Percentiles rank a stretch among this genome's conserved stretches.
Conservation (phyloP, 2,329 filamentous ascomycete genomes). For the Ploettnerulaceae sp. region DNA sequence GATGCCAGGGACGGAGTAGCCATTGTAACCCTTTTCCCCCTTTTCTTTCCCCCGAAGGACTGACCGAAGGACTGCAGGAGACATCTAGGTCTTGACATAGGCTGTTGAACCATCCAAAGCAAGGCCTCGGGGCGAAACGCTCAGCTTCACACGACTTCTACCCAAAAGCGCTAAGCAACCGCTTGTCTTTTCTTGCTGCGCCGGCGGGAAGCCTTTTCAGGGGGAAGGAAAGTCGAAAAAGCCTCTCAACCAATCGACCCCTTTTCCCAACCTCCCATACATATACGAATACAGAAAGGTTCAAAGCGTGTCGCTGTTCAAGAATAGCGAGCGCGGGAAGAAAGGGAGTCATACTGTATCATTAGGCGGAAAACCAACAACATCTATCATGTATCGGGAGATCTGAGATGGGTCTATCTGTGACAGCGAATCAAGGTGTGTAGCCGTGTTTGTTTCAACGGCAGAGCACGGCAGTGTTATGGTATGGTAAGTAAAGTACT, state of each 20-base stretch:
- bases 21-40: not conserved
- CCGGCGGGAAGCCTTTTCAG: constrained; percentile 6
- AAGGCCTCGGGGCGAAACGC: not conserved
- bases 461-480: constrained; percentile 8
- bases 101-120: no score
- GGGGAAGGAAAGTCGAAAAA: constrained; percentile 10
- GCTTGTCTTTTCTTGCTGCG: no score
- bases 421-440: constrained; percentile 13
- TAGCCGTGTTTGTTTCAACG: constrained; percentile 15
- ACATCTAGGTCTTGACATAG: no score
- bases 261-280: not conserved
- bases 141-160: constrained; percentile 5
- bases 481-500: not conserved
- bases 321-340: constrained; percentile 5
- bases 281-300: not conserved
- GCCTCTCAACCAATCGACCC: constrained; percentile 15
- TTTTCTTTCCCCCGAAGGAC: not conserved
- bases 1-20: not conserved
- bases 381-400: constrained; percentile 11
- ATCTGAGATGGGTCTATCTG: constrained; percentile 7
- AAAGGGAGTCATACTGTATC: no score
- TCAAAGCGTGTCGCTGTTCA: constrained; percentile 18
- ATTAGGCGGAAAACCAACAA: no score
- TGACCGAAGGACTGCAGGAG: not conserved
- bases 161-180: not conserved